Evolutionary conservation across 305 asterid genomes (phyloP).

Genomic region (Fraxinus floribunda): DNA sequence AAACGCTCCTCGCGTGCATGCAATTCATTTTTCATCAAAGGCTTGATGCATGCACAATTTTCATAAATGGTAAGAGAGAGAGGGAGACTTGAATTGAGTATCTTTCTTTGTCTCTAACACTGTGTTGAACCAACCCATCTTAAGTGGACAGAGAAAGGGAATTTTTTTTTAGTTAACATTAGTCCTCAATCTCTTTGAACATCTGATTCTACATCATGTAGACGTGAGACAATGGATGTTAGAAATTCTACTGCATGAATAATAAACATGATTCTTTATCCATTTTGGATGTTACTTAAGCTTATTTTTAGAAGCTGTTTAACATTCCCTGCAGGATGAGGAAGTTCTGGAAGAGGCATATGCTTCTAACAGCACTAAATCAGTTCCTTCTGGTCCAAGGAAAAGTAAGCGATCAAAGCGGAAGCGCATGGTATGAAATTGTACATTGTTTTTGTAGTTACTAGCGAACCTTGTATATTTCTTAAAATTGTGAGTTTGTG

Average conservation of each 20-base stretch:
- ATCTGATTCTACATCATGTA: neutral
- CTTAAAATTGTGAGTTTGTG: slow-evolving; percentile 35
- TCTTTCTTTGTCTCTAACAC: neutral
- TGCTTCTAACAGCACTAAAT: slow-evolving; percentile 57
- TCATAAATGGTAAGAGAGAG: neutral
- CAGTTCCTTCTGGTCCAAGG: slow-evolving; percentile 63
- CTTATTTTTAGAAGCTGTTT: neutral
- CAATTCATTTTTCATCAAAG: neutral
- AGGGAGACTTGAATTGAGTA: neutral
- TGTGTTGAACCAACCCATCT: neutral
- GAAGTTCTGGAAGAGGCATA: slow-evolving; percentile 78
- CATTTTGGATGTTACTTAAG: slow-evolving; percentile 1
- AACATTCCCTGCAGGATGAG: slow-evolving; percentile 45
- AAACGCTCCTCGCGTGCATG: neutral
- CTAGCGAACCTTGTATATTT: slow-evolving; percentile 50
- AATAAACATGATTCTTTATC: neutral
- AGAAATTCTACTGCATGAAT: neutral
- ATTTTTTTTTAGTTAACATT: neutral
- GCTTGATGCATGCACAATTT: neutral
- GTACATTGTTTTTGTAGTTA: slow-evolving; percentile 43
- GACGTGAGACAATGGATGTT: neutral
- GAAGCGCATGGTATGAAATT: slow-evolving; percentile 76
- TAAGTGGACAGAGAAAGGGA: neutral
- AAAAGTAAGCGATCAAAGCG: slow-evolving; percentile 83
- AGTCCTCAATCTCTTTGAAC: neutral